Evolutionary conservation across 2,329 filamentous ascomycete genomes (phyloP), one percentile per base, ranked within the genome.

Genomic region (Fusarium torreyae): DNA sequence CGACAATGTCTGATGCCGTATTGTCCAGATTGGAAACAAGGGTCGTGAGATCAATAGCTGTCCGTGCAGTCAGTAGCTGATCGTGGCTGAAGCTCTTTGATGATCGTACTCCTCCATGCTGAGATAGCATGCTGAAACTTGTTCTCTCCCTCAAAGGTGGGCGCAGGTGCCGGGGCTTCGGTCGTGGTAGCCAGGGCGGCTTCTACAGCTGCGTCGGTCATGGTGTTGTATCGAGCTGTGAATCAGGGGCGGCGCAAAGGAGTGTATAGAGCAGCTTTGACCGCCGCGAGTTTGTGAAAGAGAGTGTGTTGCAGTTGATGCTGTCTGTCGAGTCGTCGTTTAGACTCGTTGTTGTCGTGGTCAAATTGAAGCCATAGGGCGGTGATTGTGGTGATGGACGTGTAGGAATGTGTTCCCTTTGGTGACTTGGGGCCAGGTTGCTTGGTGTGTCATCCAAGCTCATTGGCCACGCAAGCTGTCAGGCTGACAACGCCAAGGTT

Each of bases 101-200:
- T 66, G 56, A 52, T 49, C 79, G 48, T 88, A 97, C 94, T 94
- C 84, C 96, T 91, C 96, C 96, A 99, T 78, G 94, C 93, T 68
- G 94, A 93, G 74, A 99, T 97, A 58, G 96, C 96, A 78, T 91
- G 92, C 80, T 99, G 96, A 79, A 99, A 99, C 81, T 97, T 98
- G 84, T 97, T 98, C 73, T 91, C 90, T 36, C 87, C 88, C 49
- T 90, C 88, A 17, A 77, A 75, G 10, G 74, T 74, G 24, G 76
- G 71, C 28, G 60, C 75, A 50, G 72, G 57, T 42, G 68, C 61
- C 51, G 66, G 74, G 10, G 79, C 76, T 43, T 72, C 68, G 43
- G 26, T 57, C 22, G 68, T 61, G 34, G 66, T 63, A 36, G 70
- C 71, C 55, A 75, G 64, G 43, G 75, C 76, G 58, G 77, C 71